Evolutionary conservation across 2,329 filamentous ascomycete species (phyloP), one percentile per base, ranked within the genome.

Genomic region (Epichloe coenophiala): DNA sequence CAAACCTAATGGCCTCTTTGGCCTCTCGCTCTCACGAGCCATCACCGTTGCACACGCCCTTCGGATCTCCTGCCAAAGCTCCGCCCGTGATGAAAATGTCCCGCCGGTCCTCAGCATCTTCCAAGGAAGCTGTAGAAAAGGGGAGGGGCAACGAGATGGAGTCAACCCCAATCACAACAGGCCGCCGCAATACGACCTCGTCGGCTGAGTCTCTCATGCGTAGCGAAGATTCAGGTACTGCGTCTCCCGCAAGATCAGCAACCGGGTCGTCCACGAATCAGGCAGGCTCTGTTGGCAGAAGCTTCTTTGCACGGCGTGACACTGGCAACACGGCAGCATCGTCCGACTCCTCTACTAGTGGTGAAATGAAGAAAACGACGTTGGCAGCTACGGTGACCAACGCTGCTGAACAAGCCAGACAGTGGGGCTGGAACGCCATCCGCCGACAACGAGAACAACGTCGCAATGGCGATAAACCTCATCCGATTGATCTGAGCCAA

Each of bases 1-100:
- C 75, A 21, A 77, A 72, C 56, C 73, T 77, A 27, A 87, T 89
- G 73, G 82, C 83, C 50, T 81, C 80, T 39, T 71, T 87, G 39
- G 80, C 84, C n/a, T 76, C 72, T 17, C 73, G 77, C 17, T 79
- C 83, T 1, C 73, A 77, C 37, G 71, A 76, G n/a, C 64, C 67
- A 21, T 77, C 78, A 1, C 75, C 78, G 1, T 61, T 65, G 6
- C 68, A 70, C 12, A 73, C 74, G 51, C 69, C 60, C 41, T 62
- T 57, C 55, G 69, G 60, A 48, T 64, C 55, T 42, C 66, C 58
- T 52, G 61, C 53, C 51, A 68, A 64, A 54, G 61, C 60, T 31
- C 69, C 64, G 53, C 67, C 66, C 11, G 57, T 64, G 4, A 66
- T 67, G 4, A 69, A 69, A 45, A 58, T 62, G 21, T 68, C 71